phyloP scores from a whole-genome alignment of 257 asterid genomes.

The Salvia splendens region DNA sequence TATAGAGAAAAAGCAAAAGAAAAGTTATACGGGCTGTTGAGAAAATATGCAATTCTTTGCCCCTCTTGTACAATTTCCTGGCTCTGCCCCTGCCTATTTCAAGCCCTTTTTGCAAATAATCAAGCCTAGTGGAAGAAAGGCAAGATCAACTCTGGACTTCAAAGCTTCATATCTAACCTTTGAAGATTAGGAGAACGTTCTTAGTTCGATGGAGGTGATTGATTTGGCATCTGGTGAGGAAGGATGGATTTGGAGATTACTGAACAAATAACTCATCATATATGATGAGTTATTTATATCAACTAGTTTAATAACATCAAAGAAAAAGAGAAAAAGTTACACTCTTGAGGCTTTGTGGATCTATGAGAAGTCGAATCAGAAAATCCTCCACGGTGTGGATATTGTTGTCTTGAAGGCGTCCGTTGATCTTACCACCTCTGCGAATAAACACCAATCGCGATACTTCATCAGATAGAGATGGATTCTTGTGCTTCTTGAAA shows the following conservation, averaged over 20 bases:
- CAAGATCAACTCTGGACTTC: neutral
- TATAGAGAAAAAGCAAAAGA: no score
- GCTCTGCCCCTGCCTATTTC: no score
- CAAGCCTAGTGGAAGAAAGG: neutral
- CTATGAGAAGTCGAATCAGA: slow-evolving; percentile 39
- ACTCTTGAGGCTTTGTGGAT: slow-evolving; percentile 43
- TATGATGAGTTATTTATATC: neutral
- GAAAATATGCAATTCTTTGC: no score
- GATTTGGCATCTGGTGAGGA: neutral
- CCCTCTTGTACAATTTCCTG: no score
- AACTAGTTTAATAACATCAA: neutral
- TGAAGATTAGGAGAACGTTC: neutral
- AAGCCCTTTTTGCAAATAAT: neutral
- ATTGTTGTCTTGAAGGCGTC: slow-evolving; percentile 31
- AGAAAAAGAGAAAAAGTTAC: slow-evolving; percentile 37
- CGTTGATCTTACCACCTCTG: slow-evolving; percentile 30
- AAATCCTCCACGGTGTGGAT: slow-evolving; percentile 55
- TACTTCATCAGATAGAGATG: slow-evolving; percentile 50
- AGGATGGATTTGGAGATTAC: neutral
- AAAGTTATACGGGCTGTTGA: no score
- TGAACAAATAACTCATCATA: neutral
- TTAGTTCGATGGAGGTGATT: neutral
- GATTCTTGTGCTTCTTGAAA: slow-evolving; percentile 43
- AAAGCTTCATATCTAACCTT: neutral
- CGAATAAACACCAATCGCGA: slow-evolving; percentile 40